Evolutionary conservation across 176 grass and related monocot genomes (phyloP).

Genomic region (Dactylis glomerata): DNA sequence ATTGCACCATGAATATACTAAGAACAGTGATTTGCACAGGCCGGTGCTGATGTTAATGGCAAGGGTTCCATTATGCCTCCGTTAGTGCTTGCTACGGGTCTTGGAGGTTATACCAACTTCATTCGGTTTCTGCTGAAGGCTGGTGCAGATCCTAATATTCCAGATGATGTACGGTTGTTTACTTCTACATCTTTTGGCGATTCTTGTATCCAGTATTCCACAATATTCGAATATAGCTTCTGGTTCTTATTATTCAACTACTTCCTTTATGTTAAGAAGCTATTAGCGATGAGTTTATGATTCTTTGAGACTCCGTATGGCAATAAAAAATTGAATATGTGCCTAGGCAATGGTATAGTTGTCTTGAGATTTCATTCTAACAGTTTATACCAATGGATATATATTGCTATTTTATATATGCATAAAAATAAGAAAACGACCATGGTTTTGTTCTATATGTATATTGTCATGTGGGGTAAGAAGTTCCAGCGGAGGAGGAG

Average conservation of each 20-base stretch:
- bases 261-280: neutral
- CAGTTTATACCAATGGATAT: neutral
- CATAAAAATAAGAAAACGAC: neutral
- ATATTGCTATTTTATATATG: neutral
- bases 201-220: neutral
- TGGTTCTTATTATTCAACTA: neutral
- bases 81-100: neutral
- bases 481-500: no score
- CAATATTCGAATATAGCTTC: neutral
- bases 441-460: neutral
- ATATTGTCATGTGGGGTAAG: no score
- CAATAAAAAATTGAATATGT: neutral
- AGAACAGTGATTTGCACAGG: conserved; percentile 18
- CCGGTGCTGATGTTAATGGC: conserved; percentile 43
- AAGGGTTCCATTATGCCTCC: neutral
- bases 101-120: conserved; percentile 26
- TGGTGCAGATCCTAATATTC: conserved; percentile 42
- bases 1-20: neutral
- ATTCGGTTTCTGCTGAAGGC: conserved; percentile 23
- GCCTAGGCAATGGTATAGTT: neutral
- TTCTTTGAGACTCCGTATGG: neutral
- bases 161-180: conserved; percentile 30
- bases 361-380: neutral
- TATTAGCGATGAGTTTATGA: neutral
- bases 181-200: neutral